Base-by-base conservation (phyloP, 257 asterid species). In the Pogostemon cablin region DNA sequence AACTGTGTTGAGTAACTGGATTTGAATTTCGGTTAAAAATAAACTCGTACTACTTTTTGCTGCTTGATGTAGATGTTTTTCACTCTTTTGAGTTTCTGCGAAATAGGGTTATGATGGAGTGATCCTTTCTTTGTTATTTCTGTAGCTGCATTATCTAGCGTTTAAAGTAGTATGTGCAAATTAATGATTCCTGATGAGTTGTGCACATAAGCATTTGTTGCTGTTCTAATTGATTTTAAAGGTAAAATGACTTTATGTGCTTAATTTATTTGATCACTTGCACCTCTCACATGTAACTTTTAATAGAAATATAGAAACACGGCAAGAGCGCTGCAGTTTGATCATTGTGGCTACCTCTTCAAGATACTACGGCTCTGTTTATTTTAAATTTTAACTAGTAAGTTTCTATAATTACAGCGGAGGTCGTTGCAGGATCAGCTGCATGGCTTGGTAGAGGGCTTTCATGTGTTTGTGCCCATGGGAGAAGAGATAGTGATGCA, bases 361-460 rank as follows among this genome's bases (percentile, higher is more conserved):
- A 65, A 77, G 49, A 41, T 11, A 49, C 42, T 63, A 60, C 20
- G 8, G 68, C n/a, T 41, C 43, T 46, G 15, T 74, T 64, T 44
- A 63, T 60, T 68, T 59, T 49, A 17, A 52, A 15, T 4, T 6
- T 52, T 52, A 17, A 58, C 62, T 58, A 57, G 61, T 47, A 39
- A 1, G 71, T 67, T 72, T 77, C 68, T 75, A 80, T 75, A 77
- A 66, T 75, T 70, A 67, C 85, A 83, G 93, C 78, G 67, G 98
- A 95, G 89, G 97, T 86, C 70, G 98, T 89, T 44, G 91, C 96
- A 9, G 99, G 99, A 84, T 91, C 99, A 44, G 96, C 98, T 71
- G 99, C 99, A 49, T 95, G 99, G 99, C 88, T 95, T 72, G 98
- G 99, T 74, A 89, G 77, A 82, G 96, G 99, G 65, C 93, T 95